Evolutionary conservation across 768 basidiomycete species (phyloP), one percentile per base, ranked within the genome.

Genomic region (Tylopilus sp.): DNA sequence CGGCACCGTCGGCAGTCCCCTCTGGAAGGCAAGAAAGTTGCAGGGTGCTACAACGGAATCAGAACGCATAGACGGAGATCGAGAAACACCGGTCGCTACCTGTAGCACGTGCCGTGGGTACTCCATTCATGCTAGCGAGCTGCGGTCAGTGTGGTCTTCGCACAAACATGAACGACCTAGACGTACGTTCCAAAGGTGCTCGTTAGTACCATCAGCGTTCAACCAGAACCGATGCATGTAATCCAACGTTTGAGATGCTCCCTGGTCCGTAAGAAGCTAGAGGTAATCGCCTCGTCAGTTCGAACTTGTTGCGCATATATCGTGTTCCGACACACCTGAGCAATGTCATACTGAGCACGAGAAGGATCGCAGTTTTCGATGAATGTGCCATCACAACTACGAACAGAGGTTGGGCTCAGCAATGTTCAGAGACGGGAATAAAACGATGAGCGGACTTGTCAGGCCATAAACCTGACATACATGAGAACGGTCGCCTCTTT

Each of bases 121-220:
- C 71, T 56, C 87, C 87, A 89, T 64, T 89, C 87, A 56, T 89
- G 86, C 81, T 84, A 50, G 6, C 17, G 26, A 22, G 29, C 40
- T 36, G 22, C 6, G 30, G 50, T 55, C 21, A 63, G 45, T 14
- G 19, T 34, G 29, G 10, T 24, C 11, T 45, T 36, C 21, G 33
- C 22, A 29, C 9, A 14, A 12, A 45, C 36, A 21, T 25, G 21
- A 13, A 14, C 10, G 31, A 11, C 2, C 33, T 17, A 17, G n/a
- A 53, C 78, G 31, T 56, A 85, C 85, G 76, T 84, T 83, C 87
- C 87, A 89, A 61, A 89, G 82, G 21, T 77, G 67, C 58, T 88
- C 84, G 60, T 84, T 81, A 24, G 73, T 55, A 3, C 84, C 85
- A 53, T 81, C 74, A 48, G 77, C 76, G 58, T 86, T 79, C 24